Percentiles rank a stretch among this genome's conserved stretches.
Conservation (phyloP, 768 basidiomycete genomes). For the Tricholoma hemisulphureum region DNA sequence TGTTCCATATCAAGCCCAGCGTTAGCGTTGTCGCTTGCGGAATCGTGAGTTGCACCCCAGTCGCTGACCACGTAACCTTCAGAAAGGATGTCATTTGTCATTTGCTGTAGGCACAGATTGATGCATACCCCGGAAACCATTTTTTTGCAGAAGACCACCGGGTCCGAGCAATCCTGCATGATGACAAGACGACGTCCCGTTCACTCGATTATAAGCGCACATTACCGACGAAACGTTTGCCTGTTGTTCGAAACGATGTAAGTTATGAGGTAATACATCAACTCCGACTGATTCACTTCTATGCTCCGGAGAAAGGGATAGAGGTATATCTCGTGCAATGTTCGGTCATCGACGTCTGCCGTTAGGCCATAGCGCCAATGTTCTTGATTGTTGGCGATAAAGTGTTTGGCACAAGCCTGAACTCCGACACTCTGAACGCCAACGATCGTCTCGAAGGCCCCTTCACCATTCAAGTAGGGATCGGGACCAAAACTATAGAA, state of each 20-base stretch:
- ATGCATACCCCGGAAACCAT: conserved; percentile 42
- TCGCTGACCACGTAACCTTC: conserved; percentile 50
- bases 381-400: conserved; percentile 50
- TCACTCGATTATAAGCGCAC: conserved; percentile 55
- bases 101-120: neutral
- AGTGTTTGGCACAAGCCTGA: conserved; percentile 57
- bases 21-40: conserved; percentile 45
- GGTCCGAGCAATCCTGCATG: conserved; percentile 49
- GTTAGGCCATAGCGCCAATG: conserved; percentile 48
- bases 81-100: neutral
- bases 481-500: conserved; percentile 50
- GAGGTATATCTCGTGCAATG: conserved; percentile 51
- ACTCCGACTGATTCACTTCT: conserved; percentile 32
- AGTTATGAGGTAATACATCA: neutral
- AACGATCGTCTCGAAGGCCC: conserved; percentile 54
- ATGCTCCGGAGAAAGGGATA: conserved; percentile 51
- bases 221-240: conserved; percentile 52
- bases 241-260: conserved; percentile 19
- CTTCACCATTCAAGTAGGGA: conserved; percentile 64
- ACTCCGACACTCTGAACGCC: conserved; percentile 63
- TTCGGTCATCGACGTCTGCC: conserved; percentile 56
- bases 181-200: conserved; percentile 65
- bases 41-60: conserved; percentile 52
- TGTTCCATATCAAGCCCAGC: conserved; percentile 52
- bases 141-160: conserved; percentile 35